These are phyloP conservation scores for Fusarium chlamydosporum DNA, from an alignment of 2,329 filamentous ascomycete genomes.

Conservation along the genomic window DNA sequence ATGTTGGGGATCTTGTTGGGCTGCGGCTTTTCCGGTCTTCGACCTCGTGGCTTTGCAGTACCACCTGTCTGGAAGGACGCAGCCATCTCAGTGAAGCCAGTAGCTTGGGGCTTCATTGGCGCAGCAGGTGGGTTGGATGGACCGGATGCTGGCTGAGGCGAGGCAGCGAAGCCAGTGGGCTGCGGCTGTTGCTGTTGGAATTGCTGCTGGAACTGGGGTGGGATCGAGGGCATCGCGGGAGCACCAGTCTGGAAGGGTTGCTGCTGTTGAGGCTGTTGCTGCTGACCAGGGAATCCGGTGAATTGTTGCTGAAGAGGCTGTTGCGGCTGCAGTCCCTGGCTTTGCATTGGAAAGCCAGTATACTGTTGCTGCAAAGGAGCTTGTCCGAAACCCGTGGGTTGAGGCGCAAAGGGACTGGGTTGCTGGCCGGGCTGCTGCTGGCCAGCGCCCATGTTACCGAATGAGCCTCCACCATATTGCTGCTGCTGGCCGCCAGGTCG, in stretches of 20 bases:
- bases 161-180: slow-evolving; percentile 62
- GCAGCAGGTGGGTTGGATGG: slow-evolving; percentile 67
- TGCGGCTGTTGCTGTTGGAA: slow-evolving; percentile 67
- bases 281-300: slow-evolving; percentile 71
- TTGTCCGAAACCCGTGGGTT: slow-evolving; percentile 73
- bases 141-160: slow-evolving; percentile 65
- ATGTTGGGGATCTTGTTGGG: slow-evolving; percentile 91
- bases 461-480: slow-evolving; percentile 64
- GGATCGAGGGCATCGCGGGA: slow-evolving; percentile 72
- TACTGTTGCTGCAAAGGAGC: slow-evolving; percentile 68
- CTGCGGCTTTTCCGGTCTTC: slow-evolving; percentile 63
- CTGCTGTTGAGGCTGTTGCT: slow-evolving; percentile 64
- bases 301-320: slow-evolving; percentile 76
- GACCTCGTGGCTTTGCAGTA: slow-evolving; percentile 61
- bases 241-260: slow-evolving; percentile 73
- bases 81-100: slow-evolving; percentile 76
- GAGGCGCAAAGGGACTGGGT: slow-evolving; percentile 68
- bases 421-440: slow-evolving; percentile 65
- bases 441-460: slow-evolving; percentile 57
- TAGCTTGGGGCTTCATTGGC: slow-evolving; percentile 75
- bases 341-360: slow-evolving; percentile 71
- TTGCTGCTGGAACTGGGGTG: slow-evolving; percentile 72
- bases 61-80: slow-evolving; percentile 73
- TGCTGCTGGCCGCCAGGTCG: slow-evolving; percentile 73
- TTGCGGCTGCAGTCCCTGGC: slow-evolving; percentile 67